These are phyloP conservation scores for Xylariales sp. DNA, from an alignment of 2,329 filamentous ascomycete genomes.

Conservation along the genomic window DNA sequence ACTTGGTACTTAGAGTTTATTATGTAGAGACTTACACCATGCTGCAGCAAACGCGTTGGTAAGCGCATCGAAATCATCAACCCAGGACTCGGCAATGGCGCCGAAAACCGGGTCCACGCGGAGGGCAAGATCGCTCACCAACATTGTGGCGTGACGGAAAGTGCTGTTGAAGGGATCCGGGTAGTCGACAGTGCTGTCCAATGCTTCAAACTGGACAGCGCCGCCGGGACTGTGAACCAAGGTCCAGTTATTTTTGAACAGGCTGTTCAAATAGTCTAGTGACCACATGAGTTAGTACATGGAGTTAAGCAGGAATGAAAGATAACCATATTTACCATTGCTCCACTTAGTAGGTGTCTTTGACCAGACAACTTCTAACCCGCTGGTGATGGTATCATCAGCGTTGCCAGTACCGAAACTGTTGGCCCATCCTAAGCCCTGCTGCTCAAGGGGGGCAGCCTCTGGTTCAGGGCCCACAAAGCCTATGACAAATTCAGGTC, in stretches of 20 bases:
- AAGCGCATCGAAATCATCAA: constrained; percentile 64
- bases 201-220: constrained; percentile 73
- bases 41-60: constrained; percentile 66
- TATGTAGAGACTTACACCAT: constrained; percentile 89
- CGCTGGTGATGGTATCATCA: constrained; percentile 69
- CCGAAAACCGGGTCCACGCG: constrained; percentile 68
- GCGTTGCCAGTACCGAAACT: constrained; percentile 61
- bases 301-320: too few relatives aligned
- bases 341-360: constrained; percentile 67
- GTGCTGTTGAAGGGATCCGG: constrained; percentile 69
- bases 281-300: too few relatives aligned
- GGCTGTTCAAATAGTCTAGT: constrained; percentile 69
- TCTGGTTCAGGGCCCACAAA: constrained; percentile 66
- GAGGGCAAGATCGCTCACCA: constrained; percentile 70
- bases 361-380: constrained; percentile 77
- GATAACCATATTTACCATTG: too few relatives aligned
- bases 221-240: constrained; percentile 70
- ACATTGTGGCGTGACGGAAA: constrained; percentile 72
- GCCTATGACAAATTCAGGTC: too few relatives aligned
- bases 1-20: too few relatives aligned
- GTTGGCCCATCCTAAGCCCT: constrained; percentile 72
- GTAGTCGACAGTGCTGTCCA: constrained; percentile 61
- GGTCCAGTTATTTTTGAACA: constrained; percentile 78
- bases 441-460: constrained; percentile 57
- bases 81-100: constrained; percentile 69